Evolutionary conservation across 192 early-diverging fungal genomes (phyloP).

Genomic region (Gaertneriomyces sp.): DNA sequence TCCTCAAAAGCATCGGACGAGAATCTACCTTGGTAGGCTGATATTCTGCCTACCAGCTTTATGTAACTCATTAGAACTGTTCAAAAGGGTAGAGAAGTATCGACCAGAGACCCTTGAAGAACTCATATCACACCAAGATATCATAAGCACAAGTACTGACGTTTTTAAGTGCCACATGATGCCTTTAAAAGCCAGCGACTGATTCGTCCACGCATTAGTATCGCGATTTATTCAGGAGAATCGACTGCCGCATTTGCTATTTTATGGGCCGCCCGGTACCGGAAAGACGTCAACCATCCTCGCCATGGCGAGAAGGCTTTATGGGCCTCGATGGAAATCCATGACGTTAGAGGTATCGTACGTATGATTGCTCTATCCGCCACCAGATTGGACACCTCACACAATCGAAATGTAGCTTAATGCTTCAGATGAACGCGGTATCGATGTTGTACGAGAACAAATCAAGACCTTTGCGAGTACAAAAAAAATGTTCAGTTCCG

Average conservation of each 20-base stretch:
- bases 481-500: conserved; percentile 85
- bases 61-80: not conserved
- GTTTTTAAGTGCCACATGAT: not conserved
- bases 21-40: conserved; percentile 9
- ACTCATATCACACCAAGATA: conserved; percentile 89
- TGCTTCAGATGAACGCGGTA: conserved; percentile 97
- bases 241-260: conserved; percentile 90
- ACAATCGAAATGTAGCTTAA: conserved; percentile 62
- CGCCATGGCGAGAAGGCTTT: conserved; percentile 85
- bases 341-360: conserved; percentile 84
- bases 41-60: not conserved
- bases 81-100: conserved; percentile 94
- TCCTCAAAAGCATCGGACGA: not conserved
- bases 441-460: conserved; percentile 95
- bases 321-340: conserved; percentile 73
- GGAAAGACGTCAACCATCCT: conserved; percentile 97
- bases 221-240: conserved; percentile 86
- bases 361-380: not conserved
- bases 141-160: conserved; percentile 76
- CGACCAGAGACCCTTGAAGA: conserved; percentile 84
- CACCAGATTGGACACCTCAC: not conserved
- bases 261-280: conserved; percentile 97
- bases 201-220: conserved; percentile 44
- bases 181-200: not conserved
- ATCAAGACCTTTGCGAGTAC: conserved; percentile 98